These are phyloP conservation scores for Aspergillus sp. DNA, from an alignment of 2,329 filamentous ascomycete genomes.

Conservation along the genomic window DNA sequence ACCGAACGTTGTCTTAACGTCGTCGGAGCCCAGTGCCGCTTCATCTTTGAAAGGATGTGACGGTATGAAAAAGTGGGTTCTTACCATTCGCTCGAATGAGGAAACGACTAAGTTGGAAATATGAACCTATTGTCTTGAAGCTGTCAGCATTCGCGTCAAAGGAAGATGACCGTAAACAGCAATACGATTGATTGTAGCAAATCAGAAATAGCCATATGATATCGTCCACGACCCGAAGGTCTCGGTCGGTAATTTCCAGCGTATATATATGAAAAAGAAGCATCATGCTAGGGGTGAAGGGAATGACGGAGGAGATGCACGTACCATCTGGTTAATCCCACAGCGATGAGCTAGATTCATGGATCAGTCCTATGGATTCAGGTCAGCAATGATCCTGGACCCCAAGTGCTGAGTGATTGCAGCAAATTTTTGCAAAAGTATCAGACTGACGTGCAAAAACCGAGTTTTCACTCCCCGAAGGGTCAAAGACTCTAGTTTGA, in stretches of 20 bases:
- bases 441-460: slow-evolving; percentile 90
- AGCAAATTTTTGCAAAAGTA: slow-evolving; percentile 27
- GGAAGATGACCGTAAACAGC: slow-evolving; percentile 16
- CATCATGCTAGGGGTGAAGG: slow-evolving; percentile 52
- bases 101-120: not conserved
- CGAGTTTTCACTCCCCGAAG: slow-evolving; percentile 71
- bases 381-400: slow-evolving; percentile 10
- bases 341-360: slow-evolving; percentile 3
- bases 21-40: slow-evolving; percentile 95
- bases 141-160: slow-evolving; percentile 15
- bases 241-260: slow-evolving; percentile 98
- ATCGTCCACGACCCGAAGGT: slow-evolving; percentile 67
- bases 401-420: slow-evolving; percentile 2
- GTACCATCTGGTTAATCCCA: not conserved
- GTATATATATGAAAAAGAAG: slow-evolving; percentile 56
- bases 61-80: not conserved
- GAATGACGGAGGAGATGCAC: not conserved
- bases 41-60: slow-evolving; percentile 34
- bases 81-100: slow-evolving; percentile 3
- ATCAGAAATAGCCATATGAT: slow-evolving; percentile 86
- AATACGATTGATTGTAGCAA: slow-evolving; percentile 14
- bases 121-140: slow-evolving; percentile 12
- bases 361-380: slow-evolving; percentile 15
- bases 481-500: slow-evolving; percentile 98
- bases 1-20: slow-evolving; percentile 50